Conservation (phyloP, 2,329 filamentous ascomycete genomes). For the Cytospora piceicola region DNA sequence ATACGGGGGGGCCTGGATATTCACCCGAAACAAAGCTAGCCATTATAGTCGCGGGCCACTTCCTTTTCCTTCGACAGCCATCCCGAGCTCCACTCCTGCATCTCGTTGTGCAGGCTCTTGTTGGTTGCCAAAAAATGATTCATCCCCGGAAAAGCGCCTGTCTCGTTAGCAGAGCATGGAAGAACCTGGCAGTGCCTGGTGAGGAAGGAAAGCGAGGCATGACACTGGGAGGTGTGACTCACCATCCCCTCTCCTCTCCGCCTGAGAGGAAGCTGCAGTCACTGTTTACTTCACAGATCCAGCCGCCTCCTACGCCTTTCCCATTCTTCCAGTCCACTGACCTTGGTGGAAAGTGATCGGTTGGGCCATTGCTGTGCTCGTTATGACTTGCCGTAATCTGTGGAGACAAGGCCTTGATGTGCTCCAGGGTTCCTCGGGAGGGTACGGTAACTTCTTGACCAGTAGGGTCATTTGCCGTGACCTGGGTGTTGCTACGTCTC, state of each 20-base stretch:
- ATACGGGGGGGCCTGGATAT: background rate
- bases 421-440: background rate
- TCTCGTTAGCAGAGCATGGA: slow-evolving; percentile 16
- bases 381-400: slow-evolving; percentile 29
- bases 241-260: slow-evolving; percentile 91
- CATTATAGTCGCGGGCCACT: slow-evolving; percentile 25
- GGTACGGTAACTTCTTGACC: slow-evolving; percentile 3
- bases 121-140: slow-evolving; percentile 42
- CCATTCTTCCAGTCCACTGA: slow-evolving; percentile 58
- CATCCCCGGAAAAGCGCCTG: slow-evolving; percentile 48
- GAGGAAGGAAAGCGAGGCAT: slow-evolving; percentile 6
- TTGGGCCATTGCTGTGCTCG: slow-evolving; percentile 32
- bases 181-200: slow-evolving; percentile 9
- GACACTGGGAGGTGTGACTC: slow-evolving; percentile 39
- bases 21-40: slow-evolving; percentile 10
- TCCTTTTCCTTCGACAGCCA: slow-evolving; percentile 38
- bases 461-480: background rate
- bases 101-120: slow-evolving; percentile 35
- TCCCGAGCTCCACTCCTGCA: slow-evolving; percentile 41
- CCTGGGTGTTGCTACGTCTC: slow-evolving; percentile 32
- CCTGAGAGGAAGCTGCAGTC: slow-evolving; percentile 81
- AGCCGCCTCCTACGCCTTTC: slow-evolving; percentile 72
- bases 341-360: slow-evolving; percentile 27
- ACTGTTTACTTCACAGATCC: slow-evolving; percentile 79
- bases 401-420: background rate